Evolutionary conservation across 2,329 filamentous ascomycete species (phyloP), one percentile per base, ranked within the genome.

Genomic region (Penicillium oxalicum): DNA sequence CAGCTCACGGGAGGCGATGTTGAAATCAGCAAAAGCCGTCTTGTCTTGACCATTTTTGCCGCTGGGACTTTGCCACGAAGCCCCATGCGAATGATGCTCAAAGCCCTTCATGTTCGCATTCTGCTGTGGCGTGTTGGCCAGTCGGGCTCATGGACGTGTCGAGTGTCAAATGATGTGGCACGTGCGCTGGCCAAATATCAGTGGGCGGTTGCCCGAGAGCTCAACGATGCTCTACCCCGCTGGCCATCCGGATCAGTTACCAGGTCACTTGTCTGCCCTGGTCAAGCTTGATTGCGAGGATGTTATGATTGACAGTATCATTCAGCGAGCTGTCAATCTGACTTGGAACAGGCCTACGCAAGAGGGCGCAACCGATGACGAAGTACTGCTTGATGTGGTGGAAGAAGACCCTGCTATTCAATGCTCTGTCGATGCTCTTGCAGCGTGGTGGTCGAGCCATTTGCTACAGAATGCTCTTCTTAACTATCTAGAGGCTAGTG

Each of bases 1-100:
- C 91, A 96, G 67, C 78, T 97, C 18, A 88, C 88, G 8, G 91
- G 91, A 37, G 91, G 91, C 11, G 91, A 96, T 68, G 80, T 85
- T 7, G 88, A 95, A 66, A 87, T 96, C 58, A 95, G 86, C 74
- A 90, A 87, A 68, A 90, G 88, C 67, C 83, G 91, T 43, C 77
- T 96, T 29, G 81, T 91, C 0, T 75, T 96, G 43, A 95, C 91
- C 0, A 77, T 96, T 26, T 84, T 96, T 61, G 90, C 91, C 7
- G 94, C 91, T 1, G 85, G 86, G 25, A 95, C 91, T 0, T 76
- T 96, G 1, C 90, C 91, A 9, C 83, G 88, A 50, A 93, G 88
- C 0, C 89, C 91, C 1, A 78, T 80, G 41, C 80, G 89, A 38
- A 77, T 95, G 47, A 95, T 96, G 88, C 79, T 95, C 48, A 94